Conservation (phyloP, 768 basidiomycete species). For the Termitomyces sp. region DNA sequence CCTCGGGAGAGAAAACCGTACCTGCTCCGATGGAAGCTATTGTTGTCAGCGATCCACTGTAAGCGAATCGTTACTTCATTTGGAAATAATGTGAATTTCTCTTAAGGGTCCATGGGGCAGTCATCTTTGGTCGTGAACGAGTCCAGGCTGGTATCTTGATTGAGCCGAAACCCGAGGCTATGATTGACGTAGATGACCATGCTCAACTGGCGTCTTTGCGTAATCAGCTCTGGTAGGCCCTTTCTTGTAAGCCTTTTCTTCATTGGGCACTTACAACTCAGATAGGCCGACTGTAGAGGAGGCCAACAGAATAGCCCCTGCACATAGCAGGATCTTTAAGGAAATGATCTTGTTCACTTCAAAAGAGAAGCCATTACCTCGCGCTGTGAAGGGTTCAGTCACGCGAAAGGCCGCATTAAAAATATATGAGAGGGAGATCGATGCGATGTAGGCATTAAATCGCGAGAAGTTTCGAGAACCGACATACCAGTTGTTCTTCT, state of each 20-base stretch:
- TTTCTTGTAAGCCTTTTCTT: too few relatives aligned
- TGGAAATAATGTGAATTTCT: background rate
- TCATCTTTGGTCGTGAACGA: constrained; percentile 10
- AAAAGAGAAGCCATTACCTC: constrained; percentile 3
- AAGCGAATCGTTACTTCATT: background rate
- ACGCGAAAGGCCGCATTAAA: background rate
- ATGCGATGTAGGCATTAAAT: background rate
- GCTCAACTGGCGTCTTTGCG: background rate
- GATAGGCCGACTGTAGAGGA: background rate
- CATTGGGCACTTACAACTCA: background rate
- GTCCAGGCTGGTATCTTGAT: constrained; percentile 27
- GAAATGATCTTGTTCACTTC: background rate
- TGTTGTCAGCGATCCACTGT: background rate
- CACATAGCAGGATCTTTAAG: background rate
- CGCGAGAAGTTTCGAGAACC: background rate
- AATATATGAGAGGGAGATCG: constrained; percentile 1
- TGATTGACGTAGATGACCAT: constrained; percentile 25
- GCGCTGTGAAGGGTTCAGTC: constrained; percentile 1
- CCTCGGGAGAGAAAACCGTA: background rate
- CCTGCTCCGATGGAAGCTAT: background rate
- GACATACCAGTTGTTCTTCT: background rate
- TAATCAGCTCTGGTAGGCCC: background rate
- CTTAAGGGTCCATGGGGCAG: background rate
- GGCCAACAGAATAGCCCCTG: background rate
- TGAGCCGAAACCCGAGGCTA: constrained; percentile 18